These are phyloP conservation scores for Trametes pubescens DNA, from an alignment of 1,284 basidiomycete genomes.

Conservation along the genomic window DNA sequence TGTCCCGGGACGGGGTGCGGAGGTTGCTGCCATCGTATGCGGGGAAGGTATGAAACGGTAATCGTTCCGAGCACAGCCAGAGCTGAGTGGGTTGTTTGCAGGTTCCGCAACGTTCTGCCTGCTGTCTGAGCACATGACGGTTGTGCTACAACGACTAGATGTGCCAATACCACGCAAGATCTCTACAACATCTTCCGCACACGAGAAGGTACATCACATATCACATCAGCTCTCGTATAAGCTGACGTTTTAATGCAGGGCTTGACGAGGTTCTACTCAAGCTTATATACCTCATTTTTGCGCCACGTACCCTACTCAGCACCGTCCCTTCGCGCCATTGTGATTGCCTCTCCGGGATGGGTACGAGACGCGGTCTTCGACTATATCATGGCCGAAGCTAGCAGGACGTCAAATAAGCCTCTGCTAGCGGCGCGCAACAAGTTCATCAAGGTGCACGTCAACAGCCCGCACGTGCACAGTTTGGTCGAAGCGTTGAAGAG, in stretches of 20 bases:
- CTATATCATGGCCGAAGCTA: conserved; percentile 85
- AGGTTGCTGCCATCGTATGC: conserved; percentile 95
- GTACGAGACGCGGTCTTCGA: conserved; percentile 91
- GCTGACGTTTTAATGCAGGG: conserved; percentile 48
- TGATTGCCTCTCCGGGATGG: conserved; percentile 97
- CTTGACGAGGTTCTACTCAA: conserved; percentile 82
- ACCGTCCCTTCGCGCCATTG: conserved; percentile 84
- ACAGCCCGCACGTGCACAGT: conserved; percentile 95
- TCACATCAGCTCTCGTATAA: not conserved
- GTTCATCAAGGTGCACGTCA: conserved; percentile 91
- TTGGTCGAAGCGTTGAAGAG: conserved; percentile 94
- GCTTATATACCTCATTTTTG: conserved; percentile 87
- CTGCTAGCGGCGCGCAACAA: conserved; percentile 82
- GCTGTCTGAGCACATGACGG: conserved; percentile 96
- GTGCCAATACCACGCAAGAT: conserved; percentile 93
- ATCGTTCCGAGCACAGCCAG: not conserved
- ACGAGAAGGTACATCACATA: conserved; percentile 68
- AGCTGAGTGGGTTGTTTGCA: conserved; percentile 34
- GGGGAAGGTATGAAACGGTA: conserved; percentile 72
- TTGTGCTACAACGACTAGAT: conserved; percentile 92
- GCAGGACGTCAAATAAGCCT: conserved; percentile 83
- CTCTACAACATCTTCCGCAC: conserved; percentile 79
- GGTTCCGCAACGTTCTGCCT: conserved; percentile 95
- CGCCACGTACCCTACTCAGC: conserved; percentile 88
- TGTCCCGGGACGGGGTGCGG: conserved; percentile 92